Evolutionary conservation across 225 moss, liverwort and hornwort species (phyloP).

Genomic region (Pseudoscleropodium purum): DNA sequence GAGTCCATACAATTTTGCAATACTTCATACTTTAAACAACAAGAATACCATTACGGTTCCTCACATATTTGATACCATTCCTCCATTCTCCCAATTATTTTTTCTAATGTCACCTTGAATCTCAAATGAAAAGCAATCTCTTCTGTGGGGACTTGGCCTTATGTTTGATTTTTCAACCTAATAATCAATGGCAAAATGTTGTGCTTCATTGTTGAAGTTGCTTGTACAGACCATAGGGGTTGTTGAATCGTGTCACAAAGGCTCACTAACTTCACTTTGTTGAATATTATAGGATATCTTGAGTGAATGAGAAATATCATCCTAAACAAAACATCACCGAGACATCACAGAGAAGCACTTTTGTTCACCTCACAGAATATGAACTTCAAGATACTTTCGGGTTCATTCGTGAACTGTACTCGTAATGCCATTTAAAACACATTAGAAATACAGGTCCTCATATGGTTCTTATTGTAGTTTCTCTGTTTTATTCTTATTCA

Average conservation of each 20-base stretch:
- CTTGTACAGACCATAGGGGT: neutral
- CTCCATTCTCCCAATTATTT: no score
- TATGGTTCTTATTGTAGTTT: neutral
- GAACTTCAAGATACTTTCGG: neutral
- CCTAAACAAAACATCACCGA: neutral
- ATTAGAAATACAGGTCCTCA: neutral
- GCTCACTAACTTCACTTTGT: neutral
- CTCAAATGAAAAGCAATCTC: neutral
- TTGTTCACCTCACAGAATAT: neutral
- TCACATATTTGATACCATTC: neutral
- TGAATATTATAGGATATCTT: neutral
- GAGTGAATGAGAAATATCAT: neutral
- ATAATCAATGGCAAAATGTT: neutral
- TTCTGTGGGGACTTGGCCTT: accelerated
- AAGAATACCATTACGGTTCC: neutral
- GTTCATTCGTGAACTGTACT: neutral
- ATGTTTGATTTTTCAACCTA: neutral
- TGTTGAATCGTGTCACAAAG: neutral
- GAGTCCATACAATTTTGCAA: neutral
- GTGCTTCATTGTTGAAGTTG: neutral
- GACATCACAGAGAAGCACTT: neutral
- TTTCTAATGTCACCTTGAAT: neutral
- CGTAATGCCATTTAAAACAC: neutral
- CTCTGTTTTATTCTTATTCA: neutral
- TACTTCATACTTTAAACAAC: no score